Evolutionary conservation across 768 basidiomycete genomes (phyloP).

Genomic region (Tulasnella calospora): DNA sequence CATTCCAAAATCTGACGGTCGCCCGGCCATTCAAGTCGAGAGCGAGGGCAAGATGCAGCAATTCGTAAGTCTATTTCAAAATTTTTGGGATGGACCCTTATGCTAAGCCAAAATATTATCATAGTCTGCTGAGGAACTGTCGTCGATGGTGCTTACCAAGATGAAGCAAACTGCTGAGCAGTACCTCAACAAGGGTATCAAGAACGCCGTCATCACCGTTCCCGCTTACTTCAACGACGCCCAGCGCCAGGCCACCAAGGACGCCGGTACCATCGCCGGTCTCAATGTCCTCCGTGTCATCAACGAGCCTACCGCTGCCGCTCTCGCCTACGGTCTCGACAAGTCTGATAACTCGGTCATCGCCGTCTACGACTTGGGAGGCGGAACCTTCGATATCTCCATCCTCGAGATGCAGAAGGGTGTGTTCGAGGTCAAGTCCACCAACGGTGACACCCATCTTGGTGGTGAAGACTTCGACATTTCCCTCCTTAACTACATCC

Average conservation of each 20-base stretch:
- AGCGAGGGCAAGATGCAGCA: slow-evolving; percentile 76
- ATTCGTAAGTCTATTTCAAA: slow-evolving; percentile 50
- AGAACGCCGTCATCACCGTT: slow-evolving; percentile 93
- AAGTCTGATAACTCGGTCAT: slow-evolving; percentile 72
- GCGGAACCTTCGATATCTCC: slow-evolving; percentile 99
- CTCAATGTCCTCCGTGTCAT: slow-evolving; percentile 97
- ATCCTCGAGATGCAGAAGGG: slow-evolving; percentile 99
- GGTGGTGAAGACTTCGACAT: slow-evolving; percentile 98
- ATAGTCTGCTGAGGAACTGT: slow-evolving; percentile 79
- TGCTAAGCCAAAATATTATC: slow-evolving; percentile 19
- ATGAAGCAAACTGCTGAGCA: slow-evolving; percentile 96
- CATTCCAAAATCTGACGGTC: slow-evolving; percentile 58
- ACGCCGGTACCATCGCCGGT: slow-evolving; percentile 96
- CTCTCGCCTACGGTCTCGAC: slow-evolving; percentile 96
- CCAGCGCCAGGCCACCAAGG: slow-evolving; percentile 98
- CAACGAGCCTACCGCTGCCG: slow-evolving; percentile 98
- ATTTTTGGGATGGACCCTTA: slow-evolving; percentile 36
- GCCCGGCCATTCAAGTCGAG: slow-evolving; percentile 80
- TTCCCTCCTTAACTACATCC: slow-evolving; percentile 74
- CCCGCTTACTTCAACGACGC: too few species aligned
- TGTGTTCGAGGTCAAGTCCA: slow-evolving; percentile 99
- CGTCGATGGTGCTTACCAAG: slow-evolving; percentile 82
- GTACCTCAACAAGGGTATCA: slow-evolving; percentile 89
- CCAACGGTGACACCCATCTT: slow-evolving; percentile 97
- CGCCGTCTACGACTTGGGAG: slow-evolving; percentile 97